Conservation (phyloP, 768 basidiomycete genomes). For the Polyporus arcularius region DNA sequence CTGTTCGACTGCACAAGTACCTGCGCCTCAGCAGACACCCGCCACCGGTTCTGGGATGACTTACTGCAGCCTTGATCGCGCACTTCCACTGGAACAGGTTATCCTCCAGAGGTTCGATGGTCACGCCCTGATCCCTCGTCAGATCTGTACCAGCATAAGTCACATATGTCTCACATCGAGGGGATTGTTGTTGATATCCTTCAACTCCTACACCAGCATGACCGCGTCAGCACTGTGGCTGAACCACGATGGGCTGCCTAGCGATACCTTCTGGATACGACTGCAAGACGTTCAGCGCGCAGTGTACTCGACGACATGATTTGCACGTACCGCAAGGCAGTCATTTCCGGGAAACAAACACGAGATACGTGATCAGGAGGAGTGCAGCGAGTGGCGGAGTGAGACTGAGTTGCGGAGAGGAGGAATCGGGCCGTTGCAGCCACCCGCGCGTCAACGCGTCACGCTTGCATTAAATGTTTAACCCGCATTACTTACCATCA, state of each 20-base stretch:
- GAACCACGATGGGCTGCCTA: background rate
- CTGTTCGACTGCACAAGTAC: constrained; percentile 56
- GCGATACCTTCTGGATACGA: constrained; percentile 70
- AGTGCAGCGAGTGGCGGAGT: background rate
- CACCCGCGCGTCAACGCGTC: no score
- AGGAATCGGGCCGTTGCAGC: no score
- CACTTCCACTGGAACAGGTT: constrained; percentile 82
- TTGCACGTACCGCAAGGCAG: no score
- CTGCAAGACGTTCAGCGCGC: constrained; percentile 36
- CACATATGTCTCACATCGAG: constrained; percentile 49
- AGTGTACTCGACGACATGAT: no score
- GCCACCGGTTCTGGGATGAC: constrained; percentile 25
- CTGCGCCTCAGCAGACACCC: background rate
- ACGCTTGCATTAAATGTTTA: no score
- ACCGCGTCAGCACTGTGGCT: constrained; percentile 9
- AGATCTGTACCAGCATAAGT: constrained; percentile 5
- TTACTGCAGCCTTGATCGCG: constrained; percentile 69
- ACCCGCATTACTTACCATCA: no score
- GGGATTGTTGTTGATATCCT: constrained; percentile 60
- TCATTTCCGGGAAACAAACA: background rate
- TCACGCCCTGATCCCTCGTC: constrained; percentile 50
- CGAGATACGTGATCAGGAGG: background rate
- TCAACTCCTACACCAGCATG: constrained; percentile 57
- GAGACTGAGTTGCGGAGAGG: no score
- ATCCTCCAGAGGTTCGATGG: constrained; percentile 63